phyloP scores from a whole-genome alignment of 306 rosid genomes.

The Vicia sativa region DNA sequence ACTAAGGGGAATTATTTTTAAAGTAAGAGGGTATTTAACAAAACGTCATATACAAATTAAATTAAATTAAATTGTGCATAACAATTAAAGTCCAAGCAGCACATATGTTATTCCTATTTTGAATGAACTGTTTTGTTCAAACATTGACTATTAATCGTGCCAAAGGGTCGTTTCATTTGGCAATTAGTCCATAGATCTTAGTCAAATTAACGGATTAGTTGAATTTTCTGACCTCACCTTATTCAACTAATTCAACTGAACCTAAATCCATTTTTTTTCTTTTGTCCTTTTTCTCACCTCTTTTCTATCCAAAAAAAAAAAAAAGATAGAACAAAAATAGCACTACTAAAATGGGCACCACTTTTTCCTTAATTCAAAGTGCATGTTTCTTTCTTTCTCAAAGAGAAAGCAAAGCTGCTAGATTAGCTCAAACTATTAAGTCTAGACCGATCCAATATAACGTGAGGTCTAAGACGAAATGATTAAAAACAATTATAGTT shows the following conservation, averaged over 20 bases:
- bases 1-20: no score
- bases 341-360: constrained; percentile 43
- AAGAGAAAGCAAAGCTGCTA: constrained; percentile 87
- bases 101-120: constrained; percentile 17
- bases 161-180: constrained; percentile 13
- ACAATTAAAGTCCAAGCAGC: constrained; percentile 30
- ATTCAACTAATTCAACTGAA: constrained; percentile 26
- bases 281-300: background rate
- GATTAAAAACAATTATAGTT: no score
- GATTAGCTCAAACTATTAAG: constrained; percentile 64
- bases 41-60: constrained; percentile 13
- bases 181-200: background rate
- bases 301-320: background rate
- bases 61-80: constrained; percentile 14
- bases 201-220: constrained; percentile 40
- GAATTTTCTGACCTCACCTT: constrained; percentile 35
- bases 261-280: constrained; percentile 1
- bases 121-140: constrained; percentile 23
- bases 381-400: constrained; percentile 90
- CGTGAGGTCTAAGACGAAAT: no score
- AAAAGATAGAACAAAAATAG: constrained; percentile 43
- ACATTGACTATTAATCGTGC: constrained; percentile 13
- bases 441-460: no score
- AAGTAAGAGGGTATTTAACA: background rate
- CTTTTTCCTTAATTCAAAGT: constrained; percentile 75